Conservation (phyloP, 108 stramenopile species). For the Schizochytrium sp. region DNA sequence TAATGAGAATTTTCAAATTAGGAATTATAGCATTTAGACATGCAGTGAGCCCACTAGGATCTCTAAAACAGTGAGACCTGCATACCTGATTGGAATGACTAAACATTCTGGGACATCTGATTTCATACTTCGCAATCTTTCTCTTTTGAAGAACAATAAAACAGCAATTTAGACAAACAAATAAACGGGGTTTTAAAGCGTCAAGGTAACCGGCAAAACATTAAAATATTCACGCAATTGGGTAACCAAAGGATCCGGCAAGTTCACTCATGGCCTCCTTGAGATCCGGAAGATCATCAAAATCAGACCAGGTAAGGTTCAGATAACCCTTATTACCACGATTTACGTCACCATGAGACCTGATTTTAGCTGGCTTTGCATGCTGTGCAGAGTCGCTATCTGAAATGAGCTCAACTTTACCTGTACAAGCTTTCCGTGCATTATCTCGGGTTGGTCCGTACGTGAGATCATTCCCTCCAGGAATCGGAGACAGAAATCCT, state of each 20-base stretch:
- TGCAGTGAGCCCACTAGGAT: too few species aligned
- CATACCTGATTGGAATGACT: too few species aligned
- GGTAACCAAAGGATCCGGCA: not conserved
- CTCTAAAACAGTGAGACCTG: too few species aligned
- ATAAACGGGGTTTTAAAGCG: too few species aligned
- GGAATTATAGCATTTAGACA: too few species aligned
- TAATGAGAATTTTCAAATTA: too few species aligned
- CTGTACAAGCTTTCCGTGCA: conserved; percentile 1
- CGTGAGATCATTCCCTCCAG: not conserved
- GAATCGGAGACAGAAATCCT: not conserved
- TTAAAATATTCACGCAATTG: not conserved
- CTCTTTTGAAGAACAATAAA: too few species aligned
- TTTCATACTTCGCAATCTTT: too few species aligned
- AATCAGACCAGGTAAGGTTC: not conserved
- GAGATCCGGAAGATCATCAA: not conserved
- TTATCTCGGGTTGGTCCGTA: not conserved
- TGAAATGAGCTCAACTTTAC: not conserved
- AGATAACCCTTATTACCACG: not conserved
- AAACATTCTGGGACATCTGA: too few species aligned
- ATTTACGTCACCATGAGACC: not conserved
- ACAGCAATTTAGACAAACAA: too few species aligned
- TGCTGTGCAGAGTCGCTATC: not conserved
- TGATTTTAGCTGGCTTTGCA: conserved; percentile 2
- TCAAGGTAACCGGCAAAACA: too few species aligned
- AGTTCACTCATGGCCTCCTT: not conserved